These are phyloP conservation scores for Sporothrix brasiliensis DNA, from an alignment of 2,329 filamentous ascomycete species.

Conservation along the genomic window DNA sequence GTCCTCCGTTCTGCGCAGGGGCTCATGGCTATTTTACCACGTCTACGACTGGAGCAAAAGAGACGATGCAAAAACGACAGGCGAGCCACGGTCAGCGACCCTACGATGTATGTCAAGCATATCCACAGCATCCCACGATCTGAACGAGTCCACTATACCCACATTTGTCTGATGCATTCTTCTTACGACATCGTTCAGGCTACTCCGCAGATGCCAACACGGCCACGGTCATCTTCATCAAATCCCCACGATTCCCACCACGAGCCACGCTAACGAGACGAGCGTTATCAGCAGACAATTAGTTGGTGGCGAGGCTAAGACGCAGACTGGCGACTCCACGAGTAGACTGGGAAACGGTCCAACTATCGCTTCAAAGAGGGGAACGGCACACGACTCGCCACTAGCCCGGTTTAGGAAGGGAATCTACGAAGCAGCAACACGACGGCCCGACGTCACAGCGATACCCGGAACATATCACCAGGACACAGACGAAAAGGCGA, in stretches of 20 bases:
- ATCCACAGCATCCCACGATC: too few relatives aligned
- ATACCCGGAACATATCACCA: background rate
- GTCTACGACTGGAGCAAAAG: too few relatives aligned
- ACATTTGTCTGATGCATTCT: too few relatives aligned
- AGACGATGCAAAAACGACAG: too few relatives aligned
- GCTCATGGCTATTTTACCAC: too few relatives aligned
- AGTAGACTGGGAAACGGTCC: background rate
- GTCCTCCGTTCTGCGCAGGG: too few relatives aligned
- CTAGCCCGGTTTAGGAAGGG: constrained; percentile 30
- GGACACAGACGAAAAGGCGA: background rate
- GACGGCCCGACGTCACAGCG: background rate
- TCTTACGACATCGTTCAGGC: too few relatives aligned
- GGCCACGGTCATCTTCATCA: too few relatives aligned
- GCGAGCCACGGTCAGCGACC: too few relatives aligned
- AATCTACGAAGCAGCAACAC: constrained; percentile 28
- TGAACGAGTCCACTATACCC: too few relatives aligned
- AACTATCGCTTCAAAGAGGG: background rate
- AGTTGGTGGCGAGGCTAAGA: background rate
- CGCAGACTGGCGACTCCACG: background rate
- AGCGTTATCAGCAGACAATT: background rate
- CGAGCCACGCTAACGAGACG: background rate
- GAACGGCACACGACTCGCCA: constrained; percentile 10
- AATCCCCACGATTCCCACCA: background rate
- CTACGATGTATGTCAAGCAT: too few relatives aligned
- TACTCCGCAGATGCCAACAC: too few relatives aligned